A percentile compares a stretch with the other conserved stretches of the same genome.
Conservation (phyloP, 2,329 filamentous ascomycete species). For the Diplocarpon mali region DNA sequence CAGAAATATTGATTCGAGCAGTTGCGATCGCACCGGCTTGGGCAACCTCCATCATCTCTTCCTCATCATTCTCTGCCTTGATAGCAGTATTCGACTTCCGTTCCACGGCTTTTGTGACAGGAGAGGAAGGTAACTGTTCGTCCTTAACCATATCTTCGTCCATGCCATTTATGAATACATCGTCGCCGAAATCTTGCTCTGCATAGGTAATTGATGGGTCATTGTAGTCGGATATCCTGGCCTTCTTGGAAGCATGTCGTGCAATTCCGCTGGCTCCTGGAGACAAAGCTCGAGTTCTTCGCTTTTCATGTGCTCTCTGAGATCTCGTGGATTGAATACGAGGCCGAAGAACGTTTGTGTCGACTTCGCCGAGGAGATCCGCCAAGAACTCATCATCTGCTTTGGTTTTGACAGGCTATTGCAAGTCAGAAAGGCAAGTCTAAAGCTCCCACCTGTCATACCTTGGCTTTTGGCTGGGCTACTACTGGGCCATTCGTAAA, state of each 20-base stretch:
- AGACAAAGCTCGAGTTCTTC: conserved; percentile 70
- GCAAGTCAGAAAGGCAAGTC: conserved; percentile 16
- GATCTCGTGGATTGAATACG: conserved; percentile 53
- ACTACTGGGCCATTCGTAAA: conserved; percentile 67
- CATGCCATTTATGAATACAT: conserved; percentile 41
- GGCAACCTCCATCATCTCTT: conserved; percentile 78
- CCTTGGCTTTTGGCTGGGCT: conserved; percentile 69
- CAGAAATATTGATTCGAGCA: conserved; percentile 73
- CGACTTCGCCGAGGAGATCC: conserved; percentile 76
- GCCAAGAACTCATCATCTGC: conserved; percentile 84
- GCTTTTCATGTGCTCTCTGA: conserved; percentile 63
- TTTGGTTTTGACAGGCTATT: conserved; percentile 63
- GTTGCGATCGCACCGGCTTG: conserved; percentile 60
- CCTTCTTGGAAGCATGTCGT: conserved; percentile 44
- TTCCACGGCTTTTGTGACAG: conserved; percentile 65
- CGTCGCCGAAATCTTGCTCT: conserved; percentile 43
- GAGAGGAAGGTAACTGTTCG: conserved; percentile 78
- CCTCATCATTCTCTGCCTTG: conserved; percentile 56
- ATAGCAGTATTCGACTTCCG: conserved; percentile 51
- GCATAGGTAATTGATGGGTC: conserved; percentile 35
- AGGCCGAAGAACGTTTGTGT: conserved; percentile 57
- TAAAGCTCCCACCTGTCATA: conserved; percentile 29
- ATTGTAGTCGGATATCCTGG: conserved; percentile 40
- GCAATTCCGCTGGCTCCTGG: conserved; percentile 47
- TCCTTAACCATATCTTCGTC: conserved; percentile 69